Evolutionary conservation across 2,329 filamentous ascomycete species (phyloP), one percentile per base, ranked within the genome.

Genomic region (Neofusicoccum cordaticola): DNA sequence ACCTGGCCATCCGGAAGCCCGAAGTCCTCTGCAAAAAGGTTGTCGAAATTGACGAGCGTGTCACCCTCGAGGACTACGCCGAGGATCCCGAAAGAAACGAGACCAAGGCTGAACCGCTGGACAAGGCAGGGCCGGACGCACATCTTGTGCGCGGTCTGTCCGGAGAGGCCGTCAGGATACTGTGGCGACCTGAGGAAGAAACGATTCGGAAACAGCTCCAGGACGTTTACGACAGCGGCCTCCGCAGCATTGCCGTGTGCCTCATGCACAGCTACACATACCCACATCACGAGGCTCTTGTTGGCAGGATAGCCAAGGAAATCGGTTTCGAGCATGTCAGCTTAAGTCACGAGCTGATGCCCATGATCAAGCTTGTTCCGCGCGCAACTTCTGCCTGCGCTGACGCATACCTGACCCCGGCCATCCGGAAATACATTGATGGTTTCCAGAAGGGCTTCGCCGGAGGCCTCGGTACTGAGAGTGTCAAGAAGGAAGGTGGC

Each of bases 211-310:
- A 80, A 12, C 85, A 91, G 71, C 76, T 93, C 50, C 83, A 91
- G 74, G 81, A 83, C 5, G 82, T 96, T 3, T 90, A 86, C 67
- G 85, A 90, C 67, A 80, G 83, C 37, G 91, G 91, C 0, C 88
- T 96, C 70, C 84, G 85, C 67, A 96, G 91, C 74, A 89, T 97
- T 69, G 93, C 93, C 2, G 92, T 97, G 1, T 96, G 92, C 71
- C 79, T 97, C 66, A 93, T 97, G 88, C 93, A 97, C 73, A 90
- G 90, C 4, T 97, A 97, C 74, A 96, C 92, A 0, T 97, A 92
- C 72, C 92, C 92, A 0, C 86, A 90, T 57, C 93, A 97, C 70
- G 93, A 97, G 74, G 87, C 88, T 0, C 73, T 92, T 47, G 83
- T 97, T 9, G 92, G 92, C 15, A 85, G 83, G 68, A 80, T 97